Base-by-base conservation (phyloP, 345 rosid species). In the Linum usitatissimum region DNA sequence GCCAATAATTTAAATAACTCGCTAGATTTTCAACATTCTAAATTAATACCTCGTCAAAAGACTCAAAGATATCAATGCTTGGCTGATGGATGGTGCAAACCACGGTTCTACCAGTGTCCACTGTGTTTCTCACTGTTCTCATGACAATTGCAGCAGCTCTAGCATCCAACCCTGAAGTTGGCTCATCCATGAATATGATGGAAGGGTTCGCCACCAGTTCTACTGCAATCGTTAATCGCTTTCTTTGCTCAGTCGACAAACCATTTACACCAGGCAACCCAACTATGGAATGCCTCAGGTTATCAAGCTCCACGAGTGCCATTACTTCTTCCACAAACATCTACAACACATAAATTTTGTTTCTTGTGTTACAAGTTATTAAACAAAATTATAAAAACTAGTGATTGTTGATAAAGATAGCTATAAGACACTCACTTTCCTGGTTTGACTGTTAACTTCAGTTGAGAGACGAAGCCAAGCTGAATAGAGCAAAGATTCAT, bases 171-270 rank as follows among this genome's bases (percentile, higher is more conserved):
- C 75, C 75, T 13, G 71, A 71, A 30, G 71, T 66, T 49, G 75
- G 75, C 70, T 71, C 75, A 18, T 71, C 71, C 75, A 71, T 71
- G 60, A 66, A 71, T 20, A 71, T 62, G 23, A 71, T 66, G 13
- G 70, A 71, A 3, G 70, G 75, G 28, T 66, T 71, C 1, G 75
- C 66, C 4, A 71, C 75, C 6, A 71, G 67, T 70, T 71, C 75
- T 1, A 66, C 75, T 1, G 71, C 75, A 20, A 66, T 71, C 6
- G 68, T 71, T 38, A 73, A 61, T 38, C 76, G 48, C 60, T 73
- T 68, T 31, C 72, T 54, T 45, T 73, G 76, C 68, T 73, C 76
- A 13, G 62, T 54, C 0, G 69, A 63, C 28, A 73, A 56, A 20
- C 72, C 76, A 34, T 64, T 55, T 14, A 68, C 53, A 48, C 60